phyloP scores from a whole-genome alignment of 2,329 filamentous ascomycete species.

The Fusarium irregulare region DNA sequence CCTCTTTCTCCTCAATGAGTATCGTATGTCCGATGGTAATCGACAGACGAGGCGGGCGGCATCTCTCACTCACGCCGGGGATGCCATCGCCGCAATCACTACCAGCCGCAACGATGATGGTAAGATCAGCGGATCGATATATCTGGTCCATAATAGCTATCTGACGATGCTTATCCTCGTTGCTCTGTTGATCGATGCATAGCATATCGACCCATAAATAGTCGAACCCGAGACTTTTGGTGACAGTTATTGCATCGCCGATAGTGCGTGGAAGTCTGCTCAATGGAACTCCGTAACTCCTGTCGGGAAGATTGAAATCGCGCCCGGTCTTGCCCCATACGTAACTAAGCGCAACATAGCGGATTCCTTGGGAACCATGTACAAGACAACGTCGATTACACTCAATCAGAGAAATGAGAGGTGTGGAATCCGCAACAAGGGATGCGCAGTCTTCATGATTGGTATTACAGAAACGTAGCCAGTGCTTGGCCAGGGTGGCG shows the following conservation, averaged over 20 bases:
- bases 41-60: background rate
- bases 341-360: background rate
- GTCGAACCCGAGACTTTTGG: background rate
- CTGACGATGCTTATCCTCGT: background rate
- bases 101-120: background rate
- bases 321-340: background rate
- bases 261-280: background rate
- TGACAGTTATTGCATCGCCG: background rate
- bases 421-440: background rate
- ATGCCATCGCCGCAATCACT: background rate
- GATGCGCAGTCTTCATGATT: background rate
- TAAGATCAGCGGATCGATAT: background rate
- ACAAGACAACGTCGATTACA: background rate
- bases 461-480: background rate
- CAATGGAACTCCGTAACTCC: background rate
- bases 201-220: background rate
- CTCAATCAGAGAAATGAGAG: background rate
- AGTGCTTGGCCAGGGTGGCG: accelerated
- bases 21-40: background rate
- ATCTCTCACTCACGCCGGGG: background rate
- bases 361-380: background rate
- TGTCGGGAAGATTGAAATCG: accelerated
- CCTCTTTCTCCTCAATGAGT: background rate
- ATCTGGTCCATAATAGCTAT: background rate
- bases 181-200: background rate